These are phyloP conservation scores for Venturia asperata DNA, from an alignment of 2,329 filamentous ascomycete genomes.

Conservation along the genomic window DNA sequence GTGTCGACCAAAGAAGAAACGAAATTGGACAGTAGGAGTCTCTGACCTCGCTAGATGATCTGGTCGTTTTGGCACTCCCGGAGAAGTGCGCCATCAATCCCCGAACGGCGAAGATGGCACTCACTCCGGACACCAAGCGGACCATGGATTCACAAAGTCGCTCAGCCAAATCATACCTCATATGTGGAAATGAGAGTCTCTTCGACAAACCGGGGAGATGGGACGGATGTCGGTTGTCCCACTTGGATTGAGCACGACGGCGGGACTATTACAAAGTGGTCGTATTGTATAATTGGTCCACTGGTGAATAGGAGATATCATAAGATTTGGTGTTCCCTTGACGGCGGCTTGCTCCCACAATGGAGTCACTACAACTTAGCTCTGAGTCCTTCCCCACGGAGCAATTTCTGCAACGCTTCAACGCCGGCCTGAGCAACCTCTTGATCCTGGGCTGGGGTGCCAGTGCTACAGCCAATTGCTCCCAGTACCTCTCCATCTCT, in stretches of 20 bases:
- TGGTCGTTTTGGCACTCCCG: background rate
- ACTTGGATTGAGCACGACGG: background rate
- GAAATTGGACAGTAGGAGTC: background rate
- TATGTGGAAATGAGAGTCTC: background rate
- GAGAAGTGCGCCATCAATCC: background rate
- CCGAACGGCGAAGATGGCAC: background rate
- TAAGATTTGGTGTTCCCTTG: background rate
- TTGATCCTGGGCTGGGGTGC: slow-evolving; percentile 48
- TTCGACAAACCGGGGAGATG: background rate
- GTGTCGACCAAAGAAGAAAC: background rate
- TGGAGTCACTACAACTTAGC: slow-evolving; percentile 14
- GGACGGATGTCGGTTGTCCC: background rate
- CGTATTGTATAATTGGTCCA: background rate
- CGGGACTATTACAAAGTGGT: background rate
- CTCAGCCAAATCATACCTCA: background rate
- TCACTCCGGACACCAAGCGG: background rate
- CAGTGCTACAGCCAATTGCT: slow-evolving; percentile 49
- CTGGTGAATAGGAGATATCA: background rate
- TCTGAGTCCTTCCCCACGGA: slow-evolving; percentile 19
- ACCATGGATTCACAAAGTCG: background rate
- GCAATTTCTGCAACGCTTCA: slow-evolving; percentile 39
- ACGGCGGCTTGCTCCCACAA: background rate
- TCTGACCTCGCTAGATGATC: background rate
- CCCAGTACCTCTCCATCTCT: slow-evolving; percentile 44
- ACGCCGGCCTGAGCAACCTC: slow-evolving; percentile 47